Evolutionary conservation across 2,329 filamentous ascomycete species (phyloP), one percentile per base, ranked within the genome.

Genomic region (Monilinia vaccinii-corymbosi): DNA sequence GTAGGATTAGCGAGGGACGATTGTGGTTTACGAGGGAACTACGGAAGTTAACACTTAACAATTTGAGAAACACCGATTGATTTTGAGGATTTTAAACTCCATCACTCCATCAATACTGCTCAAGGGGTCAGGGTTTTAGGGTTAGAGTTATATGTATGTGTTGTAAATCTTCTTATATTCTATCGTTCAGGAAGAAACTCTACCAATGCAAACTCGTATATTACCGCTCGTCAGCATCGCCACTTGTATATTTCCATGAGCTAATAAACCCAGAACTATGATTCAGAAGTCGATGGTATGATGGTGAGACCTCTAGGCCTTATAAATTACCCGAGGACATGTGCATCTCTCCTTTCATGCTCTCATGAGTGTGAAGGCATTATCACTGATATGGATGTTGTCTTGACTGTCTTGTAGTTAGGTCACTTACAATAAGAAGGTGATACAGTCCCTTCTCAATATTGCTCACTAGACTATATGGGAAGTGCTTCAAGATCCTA

Each of bases 1-100:
- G 18, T 21, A 14, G 36, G 23, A 53, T 53, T 53, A 53, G 50
- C 50, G 50, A 53, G 50, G 50, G 50, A 23, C 25, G 36, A 53
- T 53, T 40, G 50, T 53, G 36, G 50, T 42, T 42, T 28, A 3
- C 25, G 25, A 28, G 6, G 25, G 3, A 28, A 3, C 6, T 28
- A 42, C 21, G 50, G 36, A 21, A 53, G 50, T 53, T 36, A 53
- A 53, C 50, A 52, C 50, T 52, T 52, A 10, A 52, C 50, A 31
- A 42, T 42, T 42, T 42, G 36, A n/a, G 18, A 23, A 42, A 52
- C 36, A 40, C 18, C n/a, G 25, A 25, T 25, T 42, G n/a, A 14
- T 42, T 42, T 42, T 31, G 23, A 42, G 23, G 18, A 21, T 52
- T 52, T 52, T 31, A 13, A 14, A 52, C 36, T 52, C 42, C 18